A percentile compares a stretch with the other conserved stretches of the same genome.
Evolutionary conservation across 192 early-diverging fungal genomes (phyloP).

Genomic region (Funneliformis mosseae): DNA sequence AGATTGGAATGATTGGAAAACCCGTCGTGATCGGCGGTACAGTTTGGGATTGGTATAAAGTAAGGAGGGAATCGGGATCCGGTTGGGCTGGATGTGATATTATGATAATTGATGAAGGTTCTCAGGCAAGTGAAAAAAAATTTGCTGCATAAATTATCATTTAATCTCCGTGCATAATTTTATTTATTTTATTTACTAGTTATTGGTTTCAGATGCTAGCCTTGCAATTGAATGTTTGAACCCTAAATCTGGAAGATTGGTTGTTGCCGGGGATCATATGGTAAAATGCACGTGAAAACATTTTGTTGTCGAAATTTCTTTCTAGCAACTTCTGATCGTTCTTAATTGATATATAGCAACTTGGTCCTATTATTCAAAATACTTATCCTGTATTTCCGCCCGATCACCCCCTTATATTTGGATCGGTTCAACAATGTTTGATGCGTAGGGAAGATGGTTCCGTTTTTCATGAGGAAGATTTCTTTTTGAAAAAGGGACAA

Average conservation of each 20-base stretch:
- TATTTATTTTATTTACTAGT: conserved; percentile 31
- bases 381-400: conserved; percentile 39
- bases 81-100: conserved; percentile 32
- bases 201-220: conserved; percentile 48
- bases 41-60: conserved; percentile 47
- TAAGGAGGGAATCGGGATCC: conserved; percentile 28
- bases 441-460: conserved; percentile 43
- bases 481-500: conserved; percentile 36
- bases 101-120: conserved; percentile 45
- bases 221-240: conserved; percentile 51
- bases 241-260: conserved; percentile 36
- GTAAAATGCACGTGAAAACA: neutral
- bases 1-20: conserved; percentile 16
- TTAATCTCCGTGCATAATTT: conserved; percentile 36
- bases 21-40: conserved; percentile 43
- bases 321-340: neutral
- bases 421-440: conserved; percentile 55
- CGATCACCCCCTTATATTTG: conserved; percentile 44
- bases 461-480: conserved; percentile 30
- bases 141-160: conserved; percentile 19
- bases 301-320: neutral
- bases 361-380: conserved; percentile 52
- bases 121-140: conserved; percentile 32
- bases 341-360: conserved; percentile 32
- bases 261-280: conserved; percentile 61